Evolutionary conservation across 2,329 filamentous ascomycete genomes (phyloP).

Genomic region (Colletotrichum horii): DNA sequence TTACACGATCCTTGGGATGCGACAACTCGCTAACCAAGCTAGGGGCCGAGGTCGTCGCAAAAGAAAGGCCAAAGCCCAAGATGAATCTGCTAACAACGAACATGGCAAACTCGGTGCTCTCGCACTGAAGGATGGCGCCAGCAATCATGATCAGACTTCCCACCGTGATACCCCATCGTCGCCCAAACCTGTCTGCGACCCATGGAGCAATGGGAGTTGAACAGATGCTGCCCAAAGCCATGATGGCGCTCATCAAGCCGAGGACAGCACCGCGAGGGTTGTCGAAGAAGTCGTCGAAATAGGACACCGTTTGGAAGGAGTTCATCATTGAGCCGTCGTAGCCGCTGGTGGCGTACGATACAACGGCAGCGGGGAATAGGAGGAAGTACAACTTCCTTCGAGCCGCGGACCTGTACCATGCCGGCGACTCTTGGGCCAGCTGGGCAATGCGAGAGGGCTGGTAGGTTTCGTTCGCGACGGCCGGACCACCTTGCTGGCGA

Average conservation of each 20-base stretch:
- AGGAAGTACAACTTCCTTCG: constrained; percentile 34
- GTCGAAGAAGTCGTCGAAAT: constrained; percentile 46
- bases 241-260: constrained; percentile 44
- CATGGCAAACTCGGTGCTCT: constrained; percentile 40
- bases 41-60: constrained; percentile 56
- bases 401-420: constrained; percentile 35
- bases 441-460: constrained; percentile 33
- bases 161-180: constrained; percentile 33
- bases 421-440: constrained; percentile 27
- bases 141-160: constrained; percentile 36
- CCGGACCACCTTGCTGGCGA: constrained; percentile 18
- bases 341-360: constrained; percentile 47
- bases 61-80: constrained; percentile 58
- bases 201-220: constrained; percentile 33
- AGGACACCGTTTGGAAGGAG: constrained; percentile 46
- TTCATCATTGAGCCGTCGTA: constrained; percentile 59
- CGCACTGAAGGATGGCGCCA: constrained; percentile 35
- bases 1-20: constrained; percentile 57
- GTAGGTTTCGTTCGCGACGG: constrained; percentile 11
- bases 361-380: constrained; percentile 37
- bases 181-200: constrained; percentile 35
- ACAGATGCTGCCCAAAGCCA: constrained; percentile 52
- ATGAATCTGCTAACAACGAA: constrained; percentile 59
- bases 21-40: constrained; percentile 56
- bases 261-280: constrained; percentile 35